Evolutionary conservation across 441 rosid genomes (phyloP), one percentile per base, ranked within the genome.

Genomic region (Monsonia emarginata): DNA sequence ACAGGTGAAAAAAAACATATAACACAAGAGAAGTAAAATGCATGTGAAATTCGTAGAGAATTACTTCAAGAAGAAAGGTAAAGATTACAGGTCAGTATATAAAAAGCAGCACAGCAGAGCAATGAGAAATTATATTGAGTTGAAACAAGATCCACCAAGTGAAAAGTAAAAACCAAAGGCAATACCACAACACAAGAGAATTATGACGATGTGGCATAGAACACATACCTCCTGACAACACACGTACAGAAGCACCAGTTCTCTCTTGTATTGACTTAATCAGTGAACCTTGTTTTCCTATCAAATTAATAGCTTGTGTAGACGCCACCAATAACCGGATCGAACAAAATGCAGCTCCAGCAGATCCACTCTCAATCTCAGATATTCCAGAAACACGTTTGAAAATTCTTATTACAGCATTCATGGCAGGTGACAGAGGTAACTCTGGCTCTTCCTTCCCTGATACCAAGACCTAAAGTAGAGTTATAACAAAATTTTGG

Each of bases 401-500:
- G 65, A 82, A 90, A 28, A 88, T 85, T 80, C 95, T 84, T 26
- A 88, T 19, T 10, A 70, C 82, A 44, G 95, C 97, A 32, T 87
- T 91, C 97, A 90, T 88, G 59, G 98, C 94, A 66, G 96, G 96
- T 6, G 98, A 90, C 25, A 86, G 67, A 44, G 78, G 74, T 0
- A 87, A 82, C 63, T 88, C 96, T 57, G 83, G 91, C 73, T 88
- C 97, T 78, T 92, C 97, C 74, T 90, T 85, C 22, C 87, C 92
- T 27, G 95, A 79, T 74, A 90, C 80, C 71, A 92, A 64, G 34
- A 92, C 98, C 98, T 90, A 69, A 26, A 59, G 68, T 22, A 24
- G 18, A 68, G 18, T 34, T 5, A 54, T 2, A 24, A 8, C 30
- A 54, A 54, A 24, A 54, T 10, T 3, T 9, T 3, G 9, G n/a